Evolutionary conservation across 768 basidiomycete species (phyloP), one percentile per base, ranked within the genome.

Genomic region (Tephrocybe rancida): DNA sequence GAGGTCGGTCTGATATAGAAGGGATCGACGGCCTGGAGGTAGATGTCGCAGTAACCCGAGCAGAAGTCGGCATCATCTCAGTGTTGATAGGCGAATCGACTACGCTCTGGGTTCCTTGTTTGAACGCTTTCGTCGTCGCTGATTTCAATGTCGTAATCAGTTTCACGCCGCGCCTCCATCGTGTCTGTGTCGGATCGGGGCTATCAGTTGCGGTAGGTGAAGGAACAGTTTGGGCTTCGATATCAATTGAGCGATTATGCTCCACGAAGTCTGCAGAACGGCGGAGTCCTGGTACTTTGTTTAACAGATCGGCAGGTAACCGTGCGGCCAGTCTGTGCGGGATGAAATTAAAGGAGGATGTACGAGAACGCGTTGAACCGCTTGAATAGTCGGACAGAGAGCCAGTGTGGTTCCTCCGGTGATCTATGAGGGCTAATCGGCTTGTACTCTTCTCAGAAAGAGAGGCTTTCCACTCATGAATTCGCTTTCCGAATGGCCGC

Each of bases 381-480:
- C 37, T 44, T 5, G 55, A 57, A 27, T 29, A 24, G 18, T 52
- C 44, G 13, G 57, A 60, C 8, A 60, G 19, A 1, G 59, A 60
- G 25, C 44, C 55, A n/a, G 41, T 53, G 4, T 35, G 34, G 13
- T 32, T 43, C 14, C 52, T 44, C 6, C 19, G 32, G 24, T 48
- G 49, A 16, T 26, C 30, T 1, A 30, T 3, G 13, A 39, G 35
- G 14, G 13, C 22, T 3, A 45, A 37, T 14, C 16, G 45, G 21
- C 21, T 25, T 21, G 30, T 8, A 25, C 18, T 48, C 22, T 38
- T 32, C 18, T 54, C 46, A 0, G 52, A 37, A 0, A 37, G 32
- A 5, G 21, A 44, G 4, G 26, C 18, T n/a, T 43, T 48, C 48
- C 54, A 44, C n/a, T 56, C 53, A 32, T 50, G 38, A 2, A 38